Percentiles rank a stretch among this genome's conserved stretches.
phyloP scores from a whole-genome alignment of 1,284 basidiomycete genomes.

The Bjerkandera adusta region DNA sequence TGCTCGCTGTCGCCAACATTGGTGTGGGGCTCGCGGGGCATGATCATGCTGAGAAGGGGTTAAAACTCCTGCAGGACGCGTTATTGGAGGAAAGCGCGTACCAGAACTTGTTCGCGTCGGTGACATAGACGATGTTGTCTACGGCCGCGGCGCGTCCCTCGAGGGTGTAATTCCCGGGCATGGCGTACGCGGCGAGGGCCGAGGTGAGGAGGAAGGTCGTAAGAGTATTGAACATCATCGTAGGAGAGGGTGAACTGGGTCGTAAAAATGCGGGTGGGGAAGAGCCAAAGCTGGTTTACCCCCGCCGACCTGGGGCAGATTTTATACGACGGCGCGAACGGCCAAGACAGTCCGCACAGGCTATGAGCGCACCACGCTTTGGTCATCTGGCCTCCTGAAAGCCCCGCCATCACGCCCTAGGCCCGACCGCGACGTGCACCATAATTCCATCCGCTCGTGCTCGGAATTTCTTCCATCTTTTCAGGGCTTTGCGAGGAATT shows the following conservation, averaged over 20 bases:
- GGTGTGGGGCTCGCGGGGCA: constrained; percentile 39
- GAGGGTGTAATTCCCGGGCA: constrained; percentile 10
- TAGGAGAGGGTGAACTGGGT: not conserved
- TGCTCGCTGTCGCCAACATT: constrained; percentile 51
- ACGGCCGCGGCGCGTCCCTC: constrained; percentile 20
- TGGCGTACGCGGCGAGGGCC: constrained; percentile 9
- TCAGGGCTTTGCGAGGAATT: too few species aligned
- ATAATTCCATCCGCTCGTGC: too few species aligned
- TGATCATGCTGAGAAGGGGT: constrained; percentile 13
- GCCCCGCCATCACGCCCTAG: too few species aligned
- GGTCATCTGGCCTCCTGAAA: too few species aligned
- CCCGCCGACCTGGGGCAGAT: too few species aligned
- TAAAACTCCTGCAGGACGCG: not conserved
- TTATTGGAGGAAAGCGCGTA: constrained; percentile 28
- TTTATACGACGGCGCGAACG: too few species aligned
- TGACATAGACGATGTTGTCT: constrained; percentile 46
- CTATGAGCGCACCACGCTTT: too few species aligned
- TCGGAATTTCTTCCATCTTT: too few species aligned
- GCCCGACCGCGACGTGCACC: too few species aligned
- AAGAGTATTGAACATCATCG: constrained; percentile 8
- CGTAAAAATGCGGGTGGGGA: not conserved
- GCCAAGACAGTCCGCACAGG: too few species aligned
- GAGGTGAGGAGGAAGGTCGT: constrained; percentile 5
- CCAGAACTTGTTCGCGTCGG: constrained; percentile 39
- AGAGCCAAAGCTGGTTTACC: too few species aligned